phyloP scores from a whole-genome alignment of 345 rosid genomes.

The Eucalyptus tenuipes region DNA sequence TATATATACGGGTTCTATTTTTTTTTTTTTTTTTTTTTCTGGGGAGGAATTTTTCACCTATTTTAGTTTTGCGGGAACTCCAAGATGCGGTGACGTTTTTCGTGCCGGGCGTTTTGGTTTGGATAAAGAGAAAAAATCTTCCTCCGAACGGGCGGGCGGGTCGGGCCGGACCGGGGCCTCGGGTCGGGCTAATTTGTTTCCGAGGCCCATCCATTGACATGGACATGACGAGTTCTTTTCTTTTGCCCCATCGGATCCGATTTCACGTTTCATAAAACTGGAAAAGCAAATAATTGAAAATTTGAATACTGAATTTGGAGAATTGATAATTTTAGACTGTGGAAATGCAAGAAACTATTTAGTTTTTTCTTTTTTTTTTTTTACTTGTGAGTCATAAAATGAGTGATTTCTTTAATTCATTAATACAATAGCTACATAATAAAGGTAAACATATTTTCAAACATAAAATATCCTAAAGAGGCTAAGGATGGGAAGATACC shows the following conservation, averaged over 20 bases:
- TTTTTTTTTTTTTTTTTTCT: neutral
- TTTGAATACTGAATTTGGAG: neutral
- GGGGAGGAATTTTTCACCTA: neutral
- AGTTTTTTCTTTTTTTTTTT: neutral
- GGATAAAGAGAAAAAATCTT: neutral
- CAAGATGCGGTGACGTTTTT: neutral
- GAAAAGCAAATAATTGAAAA: neutral
- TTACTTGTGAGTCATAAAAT: neutral
- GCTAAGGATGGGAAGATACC: neutral
- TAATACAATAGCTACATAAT: no score
- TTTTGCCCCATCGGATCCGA: neutral
- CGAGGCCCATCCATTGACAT: neutral
- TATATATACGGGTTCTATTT: neutral
- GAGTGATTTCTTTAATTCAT: no score
- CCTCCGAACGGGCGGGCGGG: neutral
- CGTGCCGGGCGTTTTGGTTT: neutral
- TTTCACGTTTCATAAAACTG: neutral
- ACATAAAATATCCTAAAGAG: neutral
- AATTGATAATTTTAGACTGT: neutral
- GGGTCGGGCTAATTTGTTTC: neutral
- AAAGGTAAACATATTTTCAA: neutral
- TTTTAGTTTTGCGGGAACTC: neutral
- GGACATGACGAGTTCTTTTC: neutral
- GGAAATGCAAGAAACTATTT: neutral
- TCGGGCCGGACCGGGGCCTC: neutral